phyloP scores from a whole-genome alignment of 495 filamentous ascomycete genomes.

The Tricharina praecox region DNA sequence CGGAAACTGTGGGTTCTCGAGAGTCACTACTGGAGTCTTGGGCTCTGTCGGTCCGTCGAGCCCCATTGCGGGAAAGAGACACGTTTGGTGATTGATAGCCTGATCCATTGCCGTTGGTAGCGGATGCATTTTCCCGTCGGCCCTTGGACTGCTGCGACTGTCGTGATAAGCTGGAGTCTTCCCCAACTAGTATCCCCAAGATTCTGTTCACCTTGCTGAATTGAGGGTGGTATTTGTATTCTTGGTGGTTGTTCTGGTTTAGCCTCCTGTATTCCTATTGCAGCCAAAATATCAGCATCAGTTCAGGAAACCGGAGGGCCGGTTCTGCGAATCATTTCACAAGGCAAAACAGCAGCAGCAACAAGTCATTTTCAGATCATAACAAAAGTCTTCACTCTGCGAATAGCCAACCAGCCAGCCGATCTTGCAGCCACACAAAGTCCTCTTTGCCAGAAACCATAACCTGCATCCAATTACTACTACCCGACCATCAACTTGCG shows the following conservation, averaged over 20 bases:
- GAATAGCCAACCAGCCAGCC: not conserved
- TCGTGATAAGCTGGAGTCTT: not conserved
- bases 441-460: not conserved
- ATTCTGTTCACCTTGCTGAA: not conserved
- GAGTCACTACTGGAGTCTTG: too few species aligned
- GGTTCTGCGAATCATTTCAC: not conserved
- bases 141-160: not conserved
- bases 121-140: not conserved
- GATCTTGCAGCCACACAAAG: not conserved
- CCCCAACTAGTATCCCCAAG: not conserved
- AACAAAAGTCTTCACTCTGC: slow-evolving; percentile 1
- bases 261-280: not conserved
- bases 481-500: slow-evolving; percentile 1
- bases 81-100: slow-evolving; percentile 3
- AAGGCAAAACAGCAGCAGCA: not conserved
- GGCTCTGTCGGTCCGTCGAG: too few species aligned
- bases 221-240: too few species aligned
- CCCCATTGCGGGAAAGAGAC: too few species aligned
- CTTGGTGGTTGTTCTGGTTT: not conserved
- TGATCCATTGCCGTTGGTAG: not conserved
- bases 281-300: not conserved
- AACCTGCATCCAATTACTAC: not conserved
- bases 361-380: slow-evolving; percentile 1
- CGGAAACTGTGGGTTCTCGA: too few species aligned
- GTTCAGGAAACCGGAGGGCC: too few species aligned